Evolutionary conservation across 2,329 filamentous ascomycete species (phyloP).

Genomic region (Alternaria angustiovoidea): DNA sequence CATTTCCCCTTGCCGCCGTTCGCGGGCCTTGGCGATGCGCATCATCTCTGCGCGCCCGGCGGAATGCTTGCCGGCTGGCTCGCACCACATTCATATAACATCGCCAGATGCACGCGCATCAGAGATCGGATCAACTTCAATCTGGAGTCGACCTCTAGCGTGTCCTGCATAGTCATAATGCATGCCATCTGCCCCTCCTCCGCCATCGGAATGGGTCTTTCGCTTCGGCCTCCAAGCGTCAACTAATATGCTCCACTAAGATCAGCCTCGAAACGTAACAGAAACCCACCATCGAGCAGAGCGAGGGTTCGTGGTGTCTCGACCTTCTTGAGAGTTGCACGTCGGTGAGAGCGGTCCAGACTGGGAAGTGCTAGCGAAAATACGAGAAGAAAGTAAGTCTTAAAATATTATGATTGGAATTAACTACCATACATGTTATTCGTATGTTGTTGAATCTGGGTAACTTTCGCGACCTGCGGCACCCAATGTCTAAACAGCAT

Average conservation of each 20-base stretch:
- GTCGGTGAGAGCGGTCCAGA: not conserved
- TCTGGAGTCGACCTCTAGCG: not conserved
- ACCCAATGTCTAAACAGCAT: conserved; percentile 1
- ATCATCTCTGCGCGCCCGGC: conserved; percentile 6
- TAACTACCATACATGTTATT: not conserved
- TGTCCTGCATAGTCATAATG: not conserved
- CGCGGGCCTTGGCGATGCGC: conserved; percentile 29
- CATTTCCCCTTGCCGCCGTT: conserved; percentile 28
- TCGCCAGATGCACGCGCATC: conserved; percentile 5
- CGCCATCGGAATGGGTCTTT: conserved; percentile 27
- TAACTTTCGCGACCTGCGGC: not conserved
- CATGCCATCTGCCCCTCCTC: conserved; percentile 17
- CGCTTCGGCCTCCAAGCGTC: conserved; percentile 10
- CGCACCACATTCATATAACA: not conserved
- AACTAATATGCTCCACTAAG: conserved; percentile 37
- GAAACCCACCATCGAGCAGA: conserved; percentile 22
- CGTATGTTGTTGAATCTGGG: not conserved
- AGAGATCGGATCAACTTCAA: not conserved
- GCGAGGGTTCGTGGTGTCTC: conserved; percentile 7
- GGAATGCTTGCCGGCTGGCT: conserved; percentile 4
- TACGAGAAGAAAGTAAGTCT: not conserved
- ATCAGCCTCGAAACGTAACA: conserved; percentile 33
- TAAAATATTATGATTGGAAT: not conserved
- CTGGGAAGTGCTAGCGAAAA: not conserved
- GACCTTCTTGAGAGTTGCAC: not conserved